phyloP scores from a whole-genome alignment of 2,329 filamentous ascomycete species.

The Triangularia verruculosa region DNA sequence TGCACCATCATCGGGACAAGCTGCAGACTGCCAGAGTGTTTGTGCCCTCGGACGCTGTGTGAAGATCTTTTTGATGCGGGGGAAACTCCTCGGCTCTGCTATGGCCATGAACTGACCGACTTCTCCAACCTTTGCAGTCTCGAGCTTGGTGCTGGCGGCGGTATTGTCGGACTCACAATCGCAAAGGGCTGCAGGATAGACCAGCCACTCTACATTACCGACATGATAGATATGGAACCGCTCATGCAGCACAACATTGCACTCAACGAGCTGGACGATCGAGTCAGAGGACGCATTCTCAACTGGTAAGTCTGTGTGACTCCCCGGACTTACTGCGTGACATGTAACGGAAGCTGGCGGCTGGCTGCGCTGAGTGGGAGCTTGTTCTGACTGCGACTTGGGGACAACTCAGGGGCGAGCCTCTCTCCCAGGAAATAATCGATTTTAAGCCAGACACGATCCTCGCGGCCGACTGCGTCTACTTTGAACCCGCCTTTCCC shows the following conservation, averaged over 20 bases:
- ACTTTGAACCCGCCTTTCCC: constrained; percentile 94
- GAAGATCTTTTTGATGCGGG: constrained; percentile 5
- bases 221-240: constrained; percentile 79
- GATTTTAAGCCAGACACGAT: constrained; percentile 70
- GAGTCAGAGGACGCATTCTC: constrained; percentile 66
- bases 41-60: constrained; percentile 36
- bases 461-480: constrained; percentile 94
- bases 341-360: background rate
- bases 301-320: constrained; percentile 64
- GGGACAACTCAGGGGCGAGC: constrained; percentile 52
- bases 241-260: constrained; percentile 84
- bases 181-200: constrained; percentile 55
- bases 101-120: constrained; percentile 11
- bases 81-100: background rate
- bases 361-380: constrained; percentile 1
- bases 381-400: constrained; percentile 22
- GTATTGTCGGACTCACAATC: constrained; percentile 71
- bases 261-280: constrained; percentile 68
- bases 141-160: constrained; percentile 88
- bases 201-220: constrained; percentile 71
- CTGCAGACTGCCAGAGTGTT: constrained; percentile 70
- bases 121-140: constrained; percentile 51
- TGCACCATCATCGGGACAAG: constrained; percentile 66
- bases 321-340: constrained; percentile 10
- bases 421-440: constrained; percentile 51